Evolutionary conservation across 1,139 yeast genomes (phyloP), one percentile per base, ranked within the genome.

Genomic region (Candida albicans): DNA sequence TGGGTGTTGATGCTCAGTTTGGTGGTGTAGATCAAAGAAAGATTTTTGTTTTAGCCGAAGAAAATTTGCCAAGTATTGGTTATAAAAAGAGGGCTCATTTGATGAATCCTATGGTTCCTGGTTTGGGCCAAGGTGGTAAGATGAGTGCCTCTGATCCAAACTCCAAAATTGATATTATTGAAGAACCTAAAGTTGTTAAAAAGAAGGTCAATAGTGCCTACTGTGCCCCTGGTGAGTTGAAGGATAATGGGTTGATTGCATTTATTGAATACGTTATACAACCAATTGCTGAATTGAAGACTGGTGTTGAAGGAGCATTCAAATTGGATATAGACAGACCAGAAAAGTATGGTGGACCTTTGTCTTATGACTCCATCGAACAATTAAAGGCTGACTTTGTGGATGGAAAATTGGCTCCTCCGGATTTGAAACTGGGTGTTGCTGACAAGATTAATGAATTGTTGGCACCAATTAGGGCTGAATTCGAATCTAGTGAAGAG

Each of bases 21-120:
- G 99, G 99, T 52, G 99, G 99, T 65, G 96, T 93, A 43, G 99
- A 95, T 66, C 99, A 95, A 73, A 84, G 99, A 68, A 95, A 95
- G 73, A 95, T 95, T 59, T 95, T 95, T 57, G 97, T 91, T 33
- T 78, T 95, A 48, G 99, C 99, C 7, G 99, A 95, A 68, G 99
- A 95, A 70, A 85, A 87, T 69, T 79, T 95, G 61, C 93, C 84
- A 40, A 63, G 82, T 41, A 61, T 95, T 46, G 97, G 98, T 33
- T 93, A 91, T 83, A 88, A 87, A 70, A 95, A 95, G 77, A 84
- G 99, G 62, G 98, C 95, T 28, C 99, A 95, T 70, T 77, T 95
- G 64, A 95, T 95, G 99, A 95, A 93, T 72, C 91, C 89, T 44
- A 93, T 95, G 99, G 96, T 95, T 36, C 99, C 99, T 39, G 99